Evolutionary conservation across 805 yeast species (phyloP).

Genomic region (Lachancea thermotolerans): DNA sequence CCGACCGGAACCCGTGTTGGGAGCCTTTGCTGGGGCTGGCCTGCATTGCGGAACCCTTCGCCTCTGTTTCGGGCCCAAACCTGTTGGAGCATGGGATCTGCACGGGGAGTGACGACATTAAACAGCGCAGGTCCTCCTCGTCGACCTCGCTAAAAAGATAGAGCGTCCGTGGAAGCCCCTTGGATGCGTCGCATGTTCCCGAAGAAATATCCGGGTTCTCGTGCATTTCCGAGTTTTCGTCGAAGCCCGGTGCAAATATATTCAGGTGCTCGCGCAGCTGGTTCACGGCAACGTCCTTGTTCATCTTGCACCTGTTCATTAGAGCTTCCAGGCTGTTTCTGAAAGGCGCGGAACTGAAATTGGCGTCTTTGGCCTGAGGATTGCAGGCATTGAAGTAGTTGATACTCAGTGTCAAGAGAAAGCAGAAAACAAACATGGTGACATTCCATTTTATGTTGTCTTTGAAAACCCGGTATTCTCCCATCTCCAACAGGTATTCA

Average conservation of each 20-base stretch:
- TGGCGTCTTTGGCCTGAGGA: not conserved
- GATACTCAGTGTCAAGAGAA: slow-evolving; percentile 15
- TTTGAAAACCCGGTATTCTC: slow-evolving; percentile 6
- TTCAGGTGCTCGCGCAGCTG: slow-evolving; percentile 9
- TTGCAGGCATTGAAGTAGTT: slow-evolving; percentile 10
- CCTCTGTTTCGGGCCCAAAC: not conserved
- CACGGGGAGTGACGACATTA: slow-evolving; percentile 5
- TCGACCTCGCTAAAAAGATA: slow-evolving; percentile 7
- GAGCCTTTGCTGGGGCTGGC: not conserved
- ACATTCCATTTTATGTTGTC: slow-evolving; percentile 25
- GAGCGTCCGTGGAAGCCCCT: not conserved
- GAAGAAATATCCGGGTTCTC: not conserved
- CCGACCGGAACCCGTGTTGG: not conserved
- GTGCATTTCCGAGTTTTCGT: not conserved
- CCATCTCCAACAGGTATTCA: not conserved
- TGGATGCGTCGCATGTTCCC: not conserved
- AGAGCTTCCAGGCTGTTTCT: slow-evolving; percentile 1
- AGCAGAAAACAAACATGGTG: slow-evolving; percentile 20
- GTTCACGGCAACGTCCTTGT: slow-evolving; percentile 17
- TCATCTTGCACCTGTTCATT: slow-evolving; percentile 8
- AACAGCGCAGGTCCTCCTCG: slow-evolving; percentile 1
- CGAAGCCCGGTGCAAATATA: slow-evolving; percentile 1
- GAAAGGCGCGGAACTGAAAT: slow-evolving; percentile 7
- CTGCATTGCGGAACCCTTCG: not conserved
- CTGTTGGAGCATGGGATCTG: not conserved